Percentiles rank a stretch among this genome's conserved stretches.
These are phyloP conservation scores for Cryptococcus sp. DNA, from an alignment of 1,284 basidiomycete species.

Conservation along the genomic window DNA sequence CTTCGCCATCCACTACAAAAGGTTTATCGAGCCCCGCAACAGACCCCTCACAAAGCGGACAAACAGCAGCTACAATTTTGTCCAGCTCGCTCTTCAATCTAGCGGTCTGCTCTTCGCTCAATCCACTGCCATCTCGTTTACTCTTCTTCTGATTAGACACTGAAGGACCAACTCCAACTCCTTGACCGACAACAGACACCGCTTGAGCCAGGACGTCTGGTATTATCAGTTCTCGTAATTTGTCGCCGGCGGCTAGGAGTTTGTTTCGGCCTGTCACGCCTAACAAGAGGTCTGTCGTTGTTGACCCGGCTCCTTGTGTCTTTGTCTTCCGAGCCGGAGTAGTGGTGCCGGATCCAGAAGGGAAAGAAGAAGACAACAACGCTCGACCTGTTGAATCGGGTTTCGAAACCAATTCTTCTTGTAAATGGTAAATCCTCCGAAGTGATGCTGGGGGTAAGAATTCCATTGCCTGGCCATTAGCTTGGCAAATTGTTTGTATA, in stretches of 20 bases:
- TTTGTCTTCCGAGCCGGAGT: slow-evolving; percentile 19
- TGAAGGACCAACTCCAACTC: slow-evolving; percentile 28
- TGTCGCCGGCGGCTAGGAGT: slow-evolving; percentile 80
- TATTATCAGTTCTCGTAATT: slow-evolving; percentile 80
- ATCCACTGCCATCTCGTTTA: background rate
- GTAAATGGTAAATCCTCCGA: slow-evolving; percentile 75
- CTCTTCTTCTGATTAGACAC: slow-evolving; percentile 53
- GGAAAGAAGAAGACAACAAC: slow-evolving; percentile 37
- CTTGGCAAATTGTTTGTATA: background rate
- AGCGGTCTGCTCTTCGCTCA: slow-evolving; percentile 52
- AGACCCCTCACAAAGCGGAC: slow-evolving; percentile 83
- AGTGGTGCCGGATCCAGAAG: slow-evolving; percentile 17
- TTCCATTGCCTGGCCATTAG: slow-evolving; percentile 68
- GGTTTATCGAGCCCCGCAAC: slow-evolving; percentile 78
- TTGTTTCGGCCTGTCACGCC: slow-evolving; percentile 64
- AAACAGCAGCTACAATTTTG: slow-evolving; percentile 75
- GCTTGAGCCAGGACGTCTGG: slow-evolving; percentile 75
- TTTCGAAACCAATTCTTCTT: slow-evolving; percentile 67
- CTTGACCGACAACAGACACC: slow-evolving; percentile 45
- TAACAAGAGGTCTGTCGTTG: slow-evolving; percentile 38
- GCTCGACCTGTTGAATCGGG: slow-evolving; percentile 29
- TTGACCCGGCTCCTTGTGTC: slow-evolving; percentile 19
- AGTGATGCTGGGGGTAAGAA: slow-evolving; percentile 75
- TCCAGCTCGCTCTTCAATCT: slow-evolving; percentile 73
- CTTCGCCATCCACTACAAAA: slow-evolving; percentile 75